phyloP scores from a whole-genome alignment of 257 asterid genomes.

The Fraxinus quadrangulata region DNA sequence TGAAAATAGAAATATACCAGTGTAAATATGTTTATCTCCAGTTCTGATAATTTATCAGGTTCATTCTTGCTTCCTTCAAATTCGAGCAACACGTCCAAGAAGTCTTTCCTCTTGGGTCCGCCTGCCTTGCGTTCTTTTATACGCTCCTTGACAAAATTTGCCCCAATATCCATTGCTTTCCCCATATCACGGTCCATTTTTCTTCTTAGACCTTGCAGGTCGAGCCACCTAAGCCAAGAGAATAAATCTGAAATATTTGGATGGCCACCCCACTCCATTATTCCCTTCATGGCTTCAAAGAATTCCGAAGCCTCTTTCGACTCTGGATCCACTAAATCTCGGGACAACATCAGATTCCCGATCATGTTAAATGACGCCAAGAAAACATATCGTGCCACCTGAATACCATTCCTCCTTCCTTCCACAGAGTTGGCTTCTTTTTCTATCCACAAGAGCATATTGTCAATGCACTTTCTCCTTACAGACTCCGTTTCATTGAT shows the following conservation, averaged over 20 bases:
- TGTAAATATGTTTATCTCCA: conserved; percentile 43
- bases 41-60: conserved; percentile 45
- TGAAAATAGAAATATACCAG: conserved; percentile 29
- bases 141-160: conserved; percentile 50
- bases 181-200: conserved; percentile 33
- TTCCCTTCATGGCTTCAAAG: conserved; percentile 50
- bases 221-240: conserved; percentile 47
- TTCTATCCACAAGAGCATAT: conserved; percentile 51
- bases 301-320: conserved; percentile 37
- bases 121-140: conserved; percentile 38
- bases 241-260: conserved; percentile 57
- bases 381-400: conserved; percentile 44
- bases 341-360: conserved; percentile 55
- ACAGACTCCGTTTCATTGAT: conserved; percentile 48
- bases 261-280: conserved; percentile 47
- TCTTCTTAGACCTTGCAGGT: conserved; percentile 50
- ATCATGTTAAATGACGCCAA: conserved; percentile 49
- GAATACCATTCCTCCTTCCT: conserved; percentile 35
- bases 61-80: conserved; percentile 66
- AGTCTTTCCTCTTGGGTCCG: conserved; percentile 47
- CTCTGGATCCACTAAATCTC: conserved; percentile 49
- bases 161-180: conserved; percentile 38
- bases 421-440: conserved; percentile 36
- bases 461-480: conserved; percentile 41
- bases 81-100: conserved; percentile 60